Evolutionary conservation across 2,329 filamentous ascomycete genomes (phyloP).

Genomic region (Colletotrichum falcatum): DNA sequence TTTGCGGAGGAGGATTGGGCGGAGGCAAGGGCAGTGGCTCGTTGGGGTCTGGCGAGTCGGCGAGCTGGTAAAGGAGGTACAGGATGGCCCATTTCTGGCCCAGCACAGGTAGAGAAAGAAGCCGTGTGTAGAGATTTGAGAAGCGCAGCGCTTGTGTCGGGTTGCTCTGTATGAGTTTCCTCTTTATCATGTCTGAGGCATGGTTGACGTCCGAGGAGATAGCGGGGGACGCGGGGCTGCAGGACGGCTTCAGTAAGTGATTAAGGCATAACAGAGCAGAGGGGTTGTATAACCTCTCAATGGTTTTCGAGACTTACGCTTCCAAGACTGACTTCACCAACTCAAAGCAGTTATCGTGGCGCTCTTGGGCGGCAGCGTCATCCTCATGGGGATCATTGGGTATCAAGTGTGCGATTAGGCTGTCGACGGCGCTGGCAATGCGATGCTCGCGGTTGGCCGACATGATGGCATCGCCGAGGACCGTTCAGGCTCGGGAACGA

Average conservation of each 20-base stretch:
- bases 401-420: constrained; percentile 80
- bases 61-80: constrained; percentile 87
- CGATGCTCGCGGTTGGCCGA: constrained; percentile 62
- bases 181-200: constrained; percentile 91
- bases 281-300: neutral
- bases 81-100: constrained; percentile 98
- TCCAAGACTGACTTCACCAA: constrained; percentile 65
- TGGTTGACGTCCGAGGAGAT: constrained; percentile 84
- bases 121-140: constrained; percentile 88
- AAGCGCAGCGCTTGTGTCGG: constrained; percentile 84
- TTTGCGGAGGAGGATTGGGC: constrained; percentile 51
- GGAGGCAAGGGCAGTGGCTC: constrained; percentile 62
- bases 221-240: constrained; percentile 63
- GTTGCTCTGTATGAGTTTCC: constrained; percentile 84
- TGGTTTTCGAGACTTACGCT: constrained; percentile 53
- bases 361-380: constrained; percentile 75
- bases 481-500: constrained; percentile 11
- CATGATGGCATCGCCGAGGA: constrained; percentile 40
- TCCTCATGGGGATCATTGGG: constrained; percentile 74
- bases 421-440: constrained; percentile 82
- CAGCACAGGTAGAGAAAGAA: constrained; percentile 91
- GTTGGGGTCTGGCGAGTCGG: constrained; percentile 72
- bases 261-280: neutral
- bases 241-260: constrained; percentile 21
- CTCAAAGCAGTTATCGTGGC: constrained; percentile 72